Conservation (phyloP, 2,329 filamentous ascomycete species). For the Ascochyta lentis region DNA sequence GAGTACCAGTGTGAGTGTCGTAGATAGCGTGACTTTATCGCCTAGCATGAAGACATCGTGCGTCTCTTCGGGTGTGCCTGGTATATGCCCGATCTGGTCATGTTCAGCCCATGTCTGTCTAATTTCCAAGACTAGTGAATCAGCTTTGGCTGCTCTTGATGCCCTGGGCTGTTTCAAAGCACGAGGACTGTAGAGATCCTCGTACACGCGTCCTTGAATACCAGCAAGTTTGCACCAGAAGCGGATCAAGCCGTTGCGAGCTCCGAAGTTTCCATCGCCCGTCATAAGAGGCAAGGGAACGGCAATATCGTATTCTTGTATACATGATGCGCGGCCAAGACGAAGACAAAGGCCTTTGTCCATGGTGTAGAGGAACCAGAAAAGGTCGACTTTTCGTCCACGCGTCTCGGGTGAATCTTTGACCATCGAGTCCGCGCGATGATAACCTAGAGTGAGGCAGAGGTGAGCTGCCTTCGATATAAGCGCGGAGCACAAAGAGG, state of each 20-base stretch:
- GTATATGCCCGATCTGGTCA: slow-evolving; percentile 3
- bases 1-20: slow-evolving; percentile 46
- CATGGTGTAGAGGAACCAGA: slow-evolving; percentile 48
- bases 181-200: slow-evolving; percentile 45
- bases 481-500: slow-evolving; percentile 44
- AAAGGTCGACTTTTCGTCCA: slow-evolving; percentile 32
- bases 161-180: slow-evolving; percentile 20
- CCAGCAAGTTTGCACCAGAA: slow-evolving; percentile 14
- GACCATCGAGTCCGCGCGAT: slow-evolving; percentile 26
- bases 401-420: slow-evolving; percentile 10
- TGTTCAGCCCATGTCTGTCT: slow-evolving; percentile 15
- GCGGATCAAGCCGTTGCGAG: slow-evolving; percentile 7
- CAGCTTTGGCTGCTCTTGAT: slow-evolving; percentile 11
- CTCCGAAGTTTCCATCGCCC: slow-evolving; percentile 21
- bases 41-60: slow-evolving; percentile 31
- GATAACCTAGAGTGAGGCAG: slow-evolving; percentile 47
- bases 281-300: slow-evolving; percentile 17
- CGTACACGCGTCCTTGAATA: slow-evolving; percentile 45
- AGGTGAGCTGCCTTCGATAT: slow-evolving; percentile 47
- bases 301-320: slow-evolving; percentile 45
- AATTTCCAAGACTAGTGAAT: slow-evolving; percentile 16
- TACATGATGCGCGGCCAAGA: slow-evolving; percentile 43
- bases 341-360: slow-evolving; percentile 50
- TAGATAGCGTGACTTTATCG: slow-evolving; percentile 47
- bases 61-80: slow-evolving; percentile 35